A percentile compares a stretch with the other conserved stretches of the same genome.
These are phyloP conservation scores for Auxenochlorella pyrenoidosa DNA, from an alignment of 139 green algal genomes.

Conservation along the genomic window DNA sequence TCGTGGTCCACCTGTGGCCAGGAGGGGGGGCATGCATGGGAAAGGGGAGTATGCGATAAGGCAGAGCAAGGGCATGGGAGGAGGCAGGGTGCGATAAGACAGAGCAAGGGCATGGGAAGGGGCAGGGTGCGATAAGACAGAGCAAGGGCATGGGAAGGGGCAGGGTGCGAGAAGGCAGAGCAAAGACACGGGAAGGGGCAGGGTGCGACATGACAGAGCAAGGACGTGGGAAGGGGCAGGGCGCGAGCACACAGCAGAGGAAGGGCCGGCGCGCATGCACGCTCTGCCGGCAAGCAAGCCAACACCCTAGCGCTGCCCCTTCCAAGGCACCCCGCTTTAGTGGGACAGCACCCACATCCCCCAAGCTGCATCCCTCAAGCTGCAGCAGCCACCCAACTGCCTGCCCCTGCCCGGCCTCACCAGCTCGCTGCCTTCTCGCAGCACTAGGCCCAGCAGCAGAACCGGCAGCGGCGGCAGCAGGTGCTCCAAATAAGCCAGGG, in stretches of 20 bases:
- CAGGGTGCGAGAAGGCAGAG: background rate
- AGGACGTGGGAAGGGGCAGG: background rate
- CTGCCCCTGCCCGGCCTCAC: constrained; percentile 31
- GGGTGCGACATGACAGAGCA: too few relatives aligned
- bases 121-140: background rate
- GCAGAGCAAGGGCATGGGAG: too few relatives aligned
- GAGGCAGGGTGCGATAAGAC: background rate
- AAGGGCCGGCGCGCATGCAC: too few relatives aligned
- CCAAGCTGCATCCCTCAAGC: too few relatives aligned
- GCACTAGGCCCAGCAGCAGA: constrained; percentile 58
- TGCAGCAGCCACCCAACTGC: background rate
- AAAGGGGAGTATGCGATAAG: too few relatives aligned
- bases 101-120: too few relatives aligned
- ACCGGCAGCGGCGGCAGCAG: constrained; percentile 50
- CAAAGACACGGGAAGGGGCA: too few relatives aligned
- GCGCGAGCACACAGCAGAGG: too few relatives aligned
- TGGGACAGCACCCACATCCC: too few relatives aligned
- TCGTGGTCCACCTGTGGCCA: constrained; percentile 41
- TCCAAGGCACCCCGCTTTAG: too few relatives aligned
- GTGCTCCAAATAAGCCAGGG: constrained; percentile 26
- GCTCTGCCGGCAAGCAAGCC: background rate
- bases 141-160: background rate
- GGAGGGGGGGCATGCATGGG: background rate
- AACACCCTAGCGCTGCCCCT: background rate
- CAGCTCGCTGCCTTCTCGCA: constrained; percentile 51